Conservation (phyloP, 139 green algal species). For the Picocystis salinarum region DNA sequence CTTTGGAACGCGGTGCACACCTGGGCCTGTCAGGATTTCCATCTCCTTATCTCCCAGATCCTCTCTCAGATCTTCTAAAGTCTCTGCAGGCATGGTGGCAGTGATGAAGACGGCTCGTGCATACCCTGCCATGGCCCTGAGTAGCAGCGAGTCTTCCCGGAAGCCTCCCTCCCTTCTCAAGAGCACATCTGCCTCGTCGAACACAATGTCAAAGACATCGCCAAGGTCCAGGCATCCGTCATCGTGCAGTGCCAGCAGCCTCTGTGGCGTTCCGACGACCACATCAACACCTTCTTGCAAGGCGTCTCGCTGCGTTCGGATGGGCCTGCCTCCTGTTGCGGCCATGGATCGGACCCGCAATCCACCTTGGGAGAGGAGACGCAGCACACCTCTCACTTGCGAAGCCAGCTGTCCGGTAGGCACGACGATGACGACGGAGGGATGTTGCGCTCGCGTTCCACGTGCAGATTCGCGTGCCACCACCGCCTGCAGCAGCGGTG, state of each 20-base stretch:
- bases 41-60: conserved; percentile 36
- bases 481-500: conserved; percentile 47
- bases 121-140: neutral
- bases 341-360: conserved; percentile 16
- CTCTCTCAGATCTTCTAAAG: conserved; percentile 24
- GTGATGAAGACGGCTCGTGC: conserved; percentile 50
- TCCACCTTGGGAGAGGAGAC: conserved; percentile 15
- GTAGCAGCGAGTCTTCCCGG: conserved; percentile 3
- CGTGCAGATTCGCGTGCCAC: neutral
- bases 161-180: conserved; percentile 28
- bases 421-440: neutral
- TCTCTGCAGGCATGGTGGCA: conserved; percentile 56
- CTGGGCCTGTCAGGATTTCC: conserved; percentile 37
- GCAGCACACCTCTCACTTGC: conserved; percentile 28
- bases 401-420: conserved; percentile 5
- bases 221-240: conserved; percentile 28
- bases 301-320: conserved; percentile 40
- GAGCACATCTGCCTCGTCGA: conserved; percentile 80
- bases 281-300: conserved; percentile 51
- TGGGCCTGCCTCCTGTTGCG: conserved; percentile 40
- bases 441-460: too few species aligned
- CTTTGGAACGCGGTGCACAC: conserved; percentile 46
- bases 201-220: conserved; percentile 29
- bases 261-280: conserved; percentile 51
- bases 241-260: conserved; percentile 33